phyloP scores from a whole-genome alignment of 2,329 filamentous ascomycete genomes.

The Penicillium sp. region DNA sequence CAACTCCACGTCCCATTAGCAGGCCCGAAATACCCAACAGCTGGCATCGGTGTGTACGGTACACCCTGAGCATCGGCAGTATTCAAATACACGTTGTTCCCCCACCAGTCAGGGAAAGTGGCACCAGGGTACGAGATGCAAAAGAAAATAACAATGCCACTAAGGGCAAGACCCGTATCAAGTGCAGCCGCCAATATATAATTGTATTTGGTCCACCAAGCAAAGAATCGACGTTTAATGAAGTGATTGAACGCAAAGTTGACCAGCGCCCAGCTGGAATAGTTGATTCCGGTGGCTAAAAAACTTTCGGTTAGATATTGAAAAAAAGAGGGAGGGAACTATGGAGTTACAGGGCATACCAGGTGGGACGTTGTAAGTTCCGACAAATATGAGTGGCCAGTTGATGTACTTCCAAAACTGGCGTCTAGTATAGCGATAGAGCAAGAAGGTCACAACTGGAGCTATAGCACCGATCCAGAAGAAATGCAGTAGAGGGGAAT shows the following conservation, averaged over 20 bases:
- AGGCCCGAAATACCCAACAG: constrained; percentile 32
- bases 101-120: constrained; percentile 34
- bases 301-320: background rate
- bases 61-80: constrained; percentile 32
- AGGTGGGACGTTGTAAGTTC: constrained; percentile 28
- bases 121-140: constrained; percentile 34
- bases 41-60: constrained; percentile 27
- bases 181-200: constrained; percentile 44
- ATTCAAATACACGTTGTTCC: constrained; percentile 34
- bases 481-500: constrained; percentile 50
- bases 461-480: constrained; percentile 50
- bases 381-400: constrained; percentile 34
- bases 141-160: constrained; percentile 38
- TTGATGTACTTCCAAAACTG: constrained; percentile 38
- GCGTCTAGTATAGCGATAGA: constrained; percentile 27
- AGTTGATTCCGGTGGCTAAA: constrained; percentile 35
- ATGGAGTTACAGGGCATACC: constrained; percentile 10
- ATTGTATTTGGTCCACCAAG: constrained; percentile 47
- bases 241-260: constrained; percentile 50
- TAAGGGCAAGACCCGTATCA: constrained; percentile 36
- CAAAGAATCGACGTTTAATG: constrained; percentile 53
- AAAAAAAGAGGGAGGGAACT: background rate
- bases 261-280: constrained; percentile 37
- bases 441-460: constrained; percentile 20
- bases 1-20: constrained; percentile 30